These are phyloP conservation scores for Cystobasidiaceae sp. DNA, from an alignment of 1,284 basidiomycete species.

Conservation along the genomic window DNA sequence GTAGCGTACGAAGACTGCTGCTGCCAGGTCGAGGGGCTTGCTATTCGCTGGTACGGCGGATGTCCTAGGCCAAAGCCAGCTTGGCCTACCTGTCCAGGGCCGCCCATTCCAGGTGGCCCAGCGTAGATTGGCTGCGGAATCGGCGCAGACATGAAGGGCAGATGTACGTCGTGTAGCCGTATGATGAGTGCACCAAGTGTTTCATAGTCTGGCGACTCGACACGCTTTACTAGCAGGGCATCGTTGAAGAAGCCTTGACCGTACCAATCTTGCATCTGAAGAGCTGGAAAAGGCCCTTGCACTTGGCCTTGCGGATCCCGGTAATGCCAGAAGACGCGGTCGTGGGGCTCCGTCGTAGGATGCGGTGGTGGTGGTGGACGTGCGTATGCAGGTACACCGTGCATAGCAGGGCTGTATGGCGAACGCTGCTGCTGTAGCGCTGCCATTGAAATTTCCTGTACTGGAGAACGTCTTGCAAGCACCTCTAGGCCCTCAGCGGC, in stretches of 20 bases:
- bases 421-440: constrained; percentile 23
- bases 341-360: constrained; percentile 24
- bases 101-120: constrained; percentile 18
- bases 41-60: constrained; percentile 17
- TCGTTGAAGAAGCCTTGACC: constrained; percentile 84
- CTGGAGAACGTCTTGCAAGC: constrained; percentile 21
- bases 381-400: constrained; percentile 31
- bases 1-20: constrained; percentile 1
- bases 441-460: constrained; percentile 28
- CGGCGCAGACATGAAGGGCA: constrained; percentile 46
- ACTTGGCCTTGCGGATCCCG: constrained; percentile 39
- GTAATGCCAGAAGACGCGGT: constrained; percentile 39
- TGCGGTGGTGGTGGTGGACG: constrained; percentile 5
- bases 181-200: constrained; percentile 46
- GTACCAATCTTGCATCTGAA: constrained; percentile 94
- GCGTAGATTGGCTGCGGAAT: neutral
- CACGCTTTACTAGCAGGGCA: constrained; percentile 57
- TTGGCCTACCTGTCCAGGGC: neutral
- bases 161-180: constrained; percentile 42
- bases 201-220: constrained; percentile 46
- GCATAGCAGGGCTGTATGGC: neutral
- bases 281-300: constrained; percentile 76
- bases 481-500: constrained; percentile 26
- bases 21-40: constrained; percentile 20
- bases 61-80: too few relatives aligned